Base-by-base conservation (phyloP, 352 stramenopile species). In the Thalassiosira exigua region DNA sequence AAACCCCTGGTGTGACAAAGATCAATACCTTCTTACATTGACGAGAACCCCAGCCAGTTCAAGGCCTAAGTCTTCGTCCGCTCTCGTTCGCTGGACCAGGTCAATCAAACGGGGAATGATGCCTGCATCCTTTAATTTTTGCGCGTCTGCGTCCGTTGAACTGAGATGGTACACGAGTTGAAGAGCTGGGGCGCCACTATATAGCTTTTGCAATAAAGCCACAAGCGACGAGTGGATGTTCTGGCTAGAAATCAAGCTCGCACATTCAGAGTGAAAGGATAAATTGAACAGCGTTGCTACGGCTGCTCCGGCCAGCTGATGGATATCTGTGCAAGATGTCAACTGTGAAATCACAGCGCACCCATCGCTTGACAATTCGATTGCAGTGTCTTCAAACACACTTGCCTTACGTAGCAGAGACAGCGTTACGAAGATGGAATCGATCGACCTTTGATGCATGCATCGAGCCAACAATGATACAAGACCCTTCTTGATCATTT, bases 341-440 rank as follows among this genome's bases (percentile, higher is more conserved):
- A 94, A 33, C 21, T 75, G 67, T 57, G 71, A 53, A 52, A 93
- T 84, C 0, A 62, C 51, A 21, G 19, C 41, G 12, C 42, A 62
- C 54, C 87, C 85, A 26, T 94, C 81, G 72, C 96, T 92, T 50
- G 95, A 89, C 90, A 98, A 96, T 41, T 90, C 75, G 46, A 97
- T 90, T 73, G 97, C 98, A 84, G 98, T 98, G 39, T 98, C 96
- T 78, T 97, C 92, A 75, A 98, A 98, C 54, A 98, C 96, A 58
- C 93, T 90, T 67, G 98, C 81, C 71, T 98, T 98, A 64, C 96
- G 97, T 44, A 98, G 79, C 66, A 98, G 97, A 19, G 91, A 91
- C 9, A 97, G 89, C 7, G 93, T 92, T 22, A 98, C 79, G 41
- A 97, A 96, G 12, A 97, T 83, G 30, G 97, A 85, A 66, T 98